phyloP scores from a whole-genome alignment of 2,329 filamentous ascomycete genomes.

The Emydomyces testavorans region DNA sequence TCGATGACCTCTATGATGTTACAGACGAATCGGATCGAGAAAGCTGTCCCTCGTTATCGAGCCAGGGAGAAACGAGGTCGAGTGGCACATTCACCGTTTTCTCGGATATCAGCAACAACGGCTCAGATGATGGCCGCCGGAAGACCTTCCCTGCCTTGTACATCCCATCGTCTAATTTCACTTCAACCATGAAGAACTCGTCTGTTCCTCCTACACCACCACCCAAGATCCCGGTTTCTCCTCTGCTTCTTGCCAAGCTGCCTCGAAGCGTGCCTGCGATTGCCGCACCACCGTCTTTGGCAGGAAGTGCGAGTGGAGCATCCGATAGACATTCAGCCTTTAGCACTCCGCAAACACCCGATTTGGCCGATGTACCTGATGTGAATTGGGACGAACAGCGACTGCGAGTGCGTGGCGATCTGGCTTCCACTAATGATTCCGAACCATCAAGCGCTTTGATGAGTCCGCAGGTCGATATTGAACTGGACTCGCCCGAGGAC shows the following conservation, averaged over 20 bases:
- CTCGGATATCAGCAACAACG: slow-evolving; percentile 26
- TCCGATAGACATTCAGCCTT: slow-evolving; percentile 73
- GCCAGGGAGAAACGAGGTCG: slow-evolving; percentile 33
- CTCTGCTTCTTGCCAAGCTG: slow-evolving; percentile 61
- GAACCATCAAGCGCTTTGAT: slow-evolving; percentile 21
- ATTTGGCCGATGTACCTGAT: slow-evolving; percentile 49
- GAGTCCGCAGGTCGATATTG: slow-evolving; percentile 27
- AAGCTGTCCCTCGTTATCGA: slow-evolving; percentile 42
- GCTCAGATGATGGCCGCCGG: slow-evolving; percentile 31
- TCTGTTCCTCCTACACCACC: slow-evolving; percentile 40
- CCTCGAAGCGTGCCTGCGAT: slow-evolving; percentile 58
- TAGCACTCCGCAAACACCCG: slow-evolving; percentile 75
- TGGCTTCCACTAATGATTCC: slow-evolving; percentile 21
- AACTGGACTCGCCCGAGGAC: slow-evolving; percentile 38
- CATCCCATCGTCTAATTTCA: slow-evolving; percentile 43
- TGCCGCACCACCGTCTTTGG: slow-evolving; percentile 75
- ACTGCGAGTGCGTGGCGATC: slow-evolving; percentile 27
- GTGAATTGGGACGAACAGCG: slow-evolving; percentile 47
- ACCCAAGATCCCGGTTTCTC: slow-evolving; percentile 58
- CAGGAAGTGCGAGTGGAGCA: slow-evolving; percentile 59
- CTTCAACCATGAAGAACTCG: slow-evolving; percentile 44
- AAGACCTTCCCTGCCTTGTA: slow-evolving; percentile 47
- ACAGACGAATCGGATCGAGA: slow-evolving; percentile 56
- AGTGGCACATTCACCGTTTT: slow-evolving; percentile 28
- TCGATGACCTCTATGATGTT: slow-evolving; percentile 78